Evolutionary conservation across 345 rosid species (phyloP).

Genomic region (Brassica juncea): DNA sequence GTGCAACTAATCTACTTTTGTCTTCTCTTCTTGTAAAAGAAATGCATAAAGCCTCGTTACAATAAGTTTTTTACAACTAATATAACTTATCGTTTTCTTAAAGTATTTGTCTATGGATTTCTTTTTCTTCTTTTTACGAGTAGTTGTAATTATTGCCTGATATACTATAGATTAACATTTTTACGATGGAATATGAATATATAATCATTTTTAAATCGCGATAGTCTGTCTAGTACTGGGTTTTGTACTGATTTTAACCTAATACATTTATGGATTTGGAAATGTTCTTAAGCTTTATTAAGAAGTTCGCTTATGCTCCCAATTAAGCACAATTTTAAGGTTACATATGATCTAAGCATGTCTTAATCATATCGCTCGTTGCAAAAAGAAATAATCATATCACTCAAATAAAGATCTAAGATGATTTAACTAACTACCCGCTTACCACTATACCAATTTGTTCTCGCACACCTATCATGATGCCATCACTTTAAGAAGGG

Average conservation of each 20-base stretch:
- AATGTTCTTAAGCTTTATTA: background rate
- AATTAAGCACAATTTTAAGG: constrained; percentile 25
- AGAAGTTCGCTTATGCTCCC: background rate
- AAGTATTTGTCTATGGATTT: background rate
- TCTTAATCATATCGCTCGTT: constrained; percentile 34
- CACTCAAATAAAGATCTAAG: constrained; percentile 32
- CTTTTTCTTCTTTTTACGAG: background rate
- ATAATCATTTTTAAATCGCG: background rate
- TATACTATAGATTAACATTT: background rate
- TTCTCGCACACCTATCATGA: constrained; percentile 28
- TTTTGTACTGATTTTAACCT: constrained; percentile 4
- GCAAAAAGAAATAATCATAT: constrained; percentile 11
- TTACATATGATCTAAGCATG: constrained; percentile 36
- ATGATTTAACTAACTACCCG: constrained; percentile 23
- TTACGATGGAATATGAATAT: background rate
- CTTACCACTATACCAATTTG: constrained; percentile 25
- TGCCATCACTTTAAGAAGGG: background rate
- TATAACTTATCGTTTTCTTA: background rate
- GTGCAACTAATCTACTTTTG: constrained; percentile 35
- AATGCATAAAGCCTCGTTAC: background rate
- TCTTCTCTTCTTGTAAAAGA: background rate
- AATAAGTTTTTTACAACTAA: background rate
- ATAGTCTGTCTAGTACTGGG: background rate
- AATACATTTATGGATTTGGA: background rate
- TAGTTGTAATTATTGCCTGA: background rate